Evolutionary conservation across 176 grass and related monocot genomes (phyloP).

Genomic region (Rhynchospora tenuis): DNA sequence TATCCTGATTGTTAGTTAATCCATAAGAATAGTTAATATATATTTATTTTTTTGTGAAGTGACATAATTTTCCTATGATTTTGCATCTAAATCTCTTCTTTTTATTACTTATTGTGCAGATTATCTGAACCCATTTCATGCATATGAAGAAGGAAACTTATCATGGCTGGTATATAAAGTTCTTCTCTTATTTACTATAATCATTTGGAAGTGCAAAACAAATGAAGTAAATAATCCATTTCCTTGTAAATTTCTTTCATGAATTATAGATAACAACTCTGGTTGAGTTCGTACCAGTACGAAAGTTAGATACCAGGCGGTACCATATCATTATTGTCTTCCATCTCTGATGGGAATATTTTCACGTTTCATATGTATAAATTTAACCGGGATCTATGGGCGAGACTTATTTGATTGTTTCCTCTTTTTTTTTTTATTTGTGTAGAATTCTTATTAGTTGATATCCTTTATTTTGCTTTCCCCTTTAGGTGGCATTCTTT

Average conservation of each 20-base stretch:
- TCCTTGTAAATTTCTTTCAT: background rate
- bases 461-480: too few species aligned
- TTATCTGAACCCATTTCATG: conserved; percentile 79
- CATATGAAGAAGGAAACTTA: conserved; percentile 85
- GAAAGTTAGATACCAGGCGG: background rate
- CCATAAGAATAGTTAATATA: background rate
- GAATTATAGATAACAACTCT: background rate
- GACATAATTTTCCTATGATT: background rate
- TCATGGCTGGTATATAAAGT: conserved; percentile 72
- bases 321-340: background rate
- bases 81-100: background rate
- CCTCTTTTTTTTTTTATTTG: too few species aligned
- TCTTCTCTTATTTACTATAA: background rate
- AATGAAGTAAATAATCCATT: background rate
- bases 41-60: background rate
- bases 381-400: background rate
- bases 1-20: conserved; percentile 67
- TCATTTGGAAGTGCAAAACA: background rate
- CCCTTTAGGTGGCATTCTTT: too few species aligned
- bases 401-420: too few species aligned
- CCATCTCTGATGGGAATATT: background rate
- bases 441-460: too few species aligned
- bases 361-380: background rate
- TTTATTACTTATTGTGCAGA: conserved; percentile 36
- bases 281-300: background rate